Base-by-base conservation (phyloP, 176 grass and related monocot genomes). In the Secale cereale region DNA sequence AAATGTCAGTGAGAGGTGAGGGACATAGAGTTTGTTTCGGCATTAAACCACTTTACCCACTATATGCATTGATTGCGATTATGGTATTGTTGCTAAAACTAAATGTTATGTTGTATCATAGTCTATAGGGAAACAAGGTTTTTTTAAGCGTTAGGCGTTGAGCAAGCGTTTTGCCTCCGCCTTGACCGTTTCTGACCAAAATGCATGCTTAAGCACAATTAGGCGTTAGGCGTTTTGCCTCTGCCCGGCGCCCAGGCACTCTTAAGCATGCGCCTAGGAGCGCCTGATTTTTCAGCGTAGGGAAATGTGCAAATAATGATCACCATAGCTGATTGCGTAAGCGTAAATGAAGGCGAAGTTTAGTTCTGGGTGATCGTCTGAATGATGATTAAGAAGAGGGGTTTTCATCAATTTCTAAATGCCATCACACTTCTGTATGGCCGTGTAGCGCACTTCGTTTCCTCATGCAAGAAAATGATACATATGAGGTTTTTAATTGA, bases 21-120 rank as follows among this genome's bases (percentile, higher is more conserved):
- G 16, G 36, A 22, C 79, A 91, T 66, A 40, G 65, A 88, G 76
- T 93, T 88, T 48, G 80, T 62, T 85, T 6, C 23, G 7, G 50
- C 69, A 22, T 65, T 14, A 78, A 6, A 25, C n/a, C 16, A 25
- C 17, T 43, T 65, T 19, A 73, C 15, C 32, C 29, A 56, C 29
- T 37, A 40, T 59, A 28, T 68, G 61, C 43, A 77, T 85, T 70
- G 64, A 40, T 22, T 78, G 11, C 9, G 29, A 78, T 85, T 59
- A 14, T 67, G 12, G 12, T 88, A 7, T 80, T 87, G 54, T 28
- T 43, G 77, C 35, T 45, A 60, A 22, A 68, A 65, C 9, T 33
- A 35, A 27, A 48, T 65, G 50, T 10, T 72, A 72, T 45, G 15
- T 62, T 29, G 66, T 26, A 76, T 64, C 36, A 52, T 52, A 46